Percentiles rank a stretch among this genome's conserved stretches.
phyloP scores from a whole-genome alignment of 768 basidiomycete genomes.

The Mycena alexandri region DNA sequence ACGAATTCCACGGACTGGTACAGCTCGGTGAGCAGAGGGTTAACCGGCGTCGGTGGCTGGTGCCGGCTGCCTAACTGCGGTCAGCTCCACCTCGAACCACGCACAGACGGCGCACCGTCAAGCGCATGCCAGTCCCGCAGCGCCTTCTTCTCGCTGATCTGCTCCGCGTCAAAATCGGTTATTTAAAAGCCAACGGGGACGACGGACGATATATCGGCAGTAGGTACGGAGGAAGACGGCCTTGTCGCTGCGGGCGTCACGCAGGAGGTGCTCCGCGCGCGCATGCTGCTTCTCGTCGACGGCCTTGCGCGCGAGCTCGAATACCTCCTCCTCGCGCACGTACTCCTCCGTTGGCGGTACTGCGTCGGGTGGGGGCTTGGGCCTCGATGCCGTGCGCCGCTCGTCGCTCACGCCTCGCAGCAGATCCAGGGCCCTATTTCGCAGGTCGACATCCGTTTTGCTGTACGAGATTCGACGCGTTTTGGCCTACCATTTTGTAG shows the following conservation, averaged over 20 bases:
- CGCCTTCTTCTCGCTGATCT: slow-evolving; percentile 58
- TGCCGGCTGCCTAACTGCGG: slow-evolving; percentile 56
- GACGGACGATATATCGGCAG: slow-evolving; percentile 34
- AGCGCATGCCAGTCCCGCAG: slow-evolving; percentile 74
- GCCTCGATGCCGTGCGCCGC: slow-evolving; percentile 44
- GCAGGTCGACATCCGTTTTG: not conserved
- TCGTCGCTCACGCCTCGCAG: slow-evolving; percentile 57
- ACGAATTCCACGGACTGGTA: slow-evolving; percentile 59
- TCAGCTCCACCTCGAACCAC: not conserved
- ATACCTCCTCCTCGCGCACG: slow-evolving; percentile 64
- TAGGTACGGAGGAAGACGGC: slow-evolving; percentile 34
- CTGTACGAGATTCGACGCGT: not conserved
- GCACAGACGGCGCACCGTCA: slow-evolving; percentile 54
- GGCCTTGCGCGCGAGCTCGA: slow-evolving; percentile 65
- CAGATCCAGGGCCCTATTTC: slow-evolving; percentile 66
- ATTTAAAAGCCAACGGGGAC: not conserved
- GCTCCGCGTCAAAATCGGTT: not conserved
- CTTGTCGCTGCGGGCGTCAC: slow-evolving; percentile 60
- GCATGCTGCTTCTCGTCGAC: slow-evolving; percentile 72
- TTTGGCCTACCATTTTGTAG: slow-evolving; percentile 61
- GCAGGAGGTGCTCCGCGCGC: slow-evolving; percentile 65
- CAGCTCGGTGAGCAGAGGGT: slow-evolving; percentile 58
- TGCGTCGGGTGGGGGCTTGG: slow-evolving; percentile 28
- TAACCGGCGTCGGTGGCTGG: slow-evolving; percentile 64
- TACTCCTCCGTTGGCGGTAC: slow-evolving; percentile 53